These are phyloP conservation scores for Syzygium syzygioides DNA, from an alignment of 441 rosid genomes.

Conservation along the genomic window DNA sequence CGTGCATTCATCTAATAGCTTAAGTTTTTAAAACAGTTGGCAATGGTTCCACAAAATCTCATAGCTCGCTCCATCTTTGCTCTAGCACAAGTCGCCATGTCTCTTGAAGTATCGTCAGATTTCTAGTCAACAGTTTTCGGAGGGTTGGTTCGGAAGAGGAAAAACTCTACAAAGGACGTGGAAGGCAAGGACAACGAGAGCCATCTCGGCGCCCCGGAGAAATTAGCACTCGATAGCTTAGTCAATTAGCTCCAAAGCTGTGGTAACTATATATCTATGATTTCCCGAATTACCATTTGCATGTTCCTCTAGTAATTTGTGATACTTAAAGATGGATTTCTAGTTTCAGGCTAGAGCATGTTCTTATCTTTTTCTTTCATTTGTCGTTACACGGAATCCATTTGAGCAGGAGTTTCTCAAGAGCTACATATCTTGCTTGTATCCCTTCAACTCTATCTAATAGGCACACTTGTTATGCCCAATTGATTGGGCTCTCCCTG, in stretches of 20 bases:
- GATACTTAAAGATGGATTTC: neutral
- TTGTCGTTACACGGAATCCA: neutral
- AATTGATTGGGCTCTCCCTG: neutral
- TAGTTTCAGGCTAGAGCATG: neutral
- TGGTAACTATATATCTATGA: conserved; percentile 34
- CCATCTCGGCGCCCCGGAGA: conserved; percentile 73
- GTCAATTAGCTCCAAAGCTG: conserved; percentile 52
- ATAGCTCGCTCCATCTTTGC: no score
- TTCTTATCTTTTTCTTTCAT: neutral
- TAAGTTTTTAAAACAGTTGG: no score
- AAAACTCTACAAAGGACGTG: conserved; percentile 21
- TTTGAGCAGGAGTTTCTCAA: neutral
- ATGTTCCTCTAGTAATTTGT: neutral
- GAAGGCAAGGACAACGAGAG: conserved; percentile 36
- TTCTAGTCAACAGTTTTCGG: conserved; percentile 57
- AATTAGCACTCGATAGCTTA: conserved; percentile 54
- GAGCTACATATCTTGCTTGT: neutral
- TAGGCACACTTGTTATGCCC: neutral
- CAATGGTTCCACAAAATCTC: no score
- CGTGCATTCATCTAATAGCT: no score
- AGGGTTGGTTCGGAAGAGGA: conserved; percentile 73
- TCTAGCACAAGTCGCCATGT: no score
- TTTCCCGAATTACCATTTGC: neutral
- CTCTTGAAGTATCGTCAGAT: no score
- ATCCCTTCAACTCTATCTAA: neutral